These are phyloP conservation scores for Globisporangium viniferum DNA, from an alignment of 352 stramenopile species.

Conservation along the genomic window DNA sequence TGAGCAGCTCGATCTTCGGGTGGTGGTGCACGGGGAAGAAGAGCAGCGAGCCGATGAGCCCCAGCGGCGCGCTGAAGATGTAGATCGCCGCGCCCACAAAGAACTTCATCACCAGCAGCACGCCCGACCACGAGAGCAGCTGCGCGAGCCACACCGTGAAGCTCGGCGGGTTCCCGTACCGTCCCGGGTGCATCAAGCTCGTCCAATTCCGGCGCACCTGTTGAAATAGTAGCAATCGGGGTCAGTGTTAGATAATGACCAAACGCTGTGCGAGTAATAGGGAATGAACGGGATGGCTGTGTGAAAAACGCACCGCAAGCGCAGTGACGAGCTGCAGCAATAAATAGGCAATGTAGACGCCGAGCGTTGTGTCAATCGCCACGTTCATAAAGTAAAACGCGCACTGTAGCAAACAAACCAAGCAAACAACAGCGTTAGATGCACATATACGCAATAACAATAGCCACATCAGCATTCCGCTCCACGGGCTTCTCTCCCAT, in stretches of 20 bases:
- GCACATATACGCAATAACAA: background rate
- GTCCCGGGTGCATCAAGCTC: constrained; percentile 53
- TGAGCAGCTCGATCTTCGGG: constrained; percentile 73
- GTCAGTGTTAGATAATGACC: background rate
- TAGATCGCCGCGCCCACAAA: constrained; percentile 63
- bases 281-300: background rate
- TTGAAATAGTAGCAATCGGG: background rate
- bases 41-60: constrained; percentile 54
- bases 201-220: constrained; percentile 58
- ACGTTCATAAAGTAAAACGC: constrained; percentile 89
- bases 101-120: constrained; percentile 68
- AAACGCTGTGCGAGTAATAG: background rate
- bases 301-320: constrained; percentile 38
- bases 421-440: background rate
- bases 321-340: constrained; percentile 58
- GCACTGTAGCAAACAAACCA: constrained; percentile 32
- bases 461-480: too few species aligned
- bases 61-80: constrained; percentile 53
- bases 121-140: constrained; percentile 59
- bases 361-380: constrained; percentile 77
- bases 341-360: constrained; percentile 80
- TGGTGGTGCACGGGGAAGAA: constrained; percentile 71
- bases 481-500: background rate
- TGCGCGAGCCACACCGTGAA: constrained; percentile 64
- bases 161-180: constrained; percentile 66